Percentiles rank a stretch among this genome's conserved stretches.
phyloP scores from a whole-genome alignment of 129 eudicot genomes.

The Flaveria linearis region DNA sequence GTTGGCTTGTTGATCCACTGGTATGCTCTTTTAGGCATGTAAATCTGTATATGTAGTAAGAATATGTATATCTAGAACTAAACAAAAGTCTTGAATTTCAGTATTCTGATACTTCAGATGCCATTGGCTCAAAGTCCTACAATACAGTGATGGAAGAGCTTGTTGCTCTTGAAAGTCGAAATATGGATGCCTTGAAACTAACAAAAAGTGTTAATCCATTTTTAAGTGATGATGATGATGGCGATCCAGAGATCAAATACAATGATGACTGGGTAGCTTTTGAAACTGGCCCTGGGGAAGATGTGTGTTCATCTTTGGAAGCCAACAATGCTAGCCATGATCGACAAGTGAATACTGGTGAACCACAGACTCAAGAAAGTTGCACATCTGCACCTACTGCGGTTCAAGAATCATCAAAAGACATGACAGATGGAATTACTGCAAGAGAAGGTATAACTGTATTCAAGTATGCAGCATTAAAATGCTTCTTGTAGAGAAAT shows the following conservation, averaged over 20 bases:
- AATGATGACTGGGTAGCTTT: constrained; percentile 37
- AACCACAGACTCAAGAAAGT: constrained; percentile 16
- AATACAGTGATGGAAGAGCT: constrained; percentile 82
- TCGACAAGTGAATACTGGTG: constrained; percentile 27
- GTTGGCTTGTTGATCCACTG: constrained; percentile 96
- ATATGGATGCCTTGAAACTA: constrained; percentile 48
- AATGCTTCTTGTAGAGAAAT: constrained; percentile 16
- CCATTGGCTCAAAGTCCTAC: constrained; percentile 82
- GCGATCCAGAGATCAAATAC: constrained; percentile 17
- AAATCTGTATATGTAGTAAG: constrained; percentile 19
- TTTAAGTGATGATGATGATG: constrained; percentile 34
- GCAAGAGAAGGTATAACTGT: constrained; percentile 50
- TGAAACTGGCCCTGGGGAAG: constrained; percentile 23
- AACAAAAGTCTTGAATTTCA: constrained; percentile 30
- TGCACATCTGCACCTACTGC: constrained; percentile 20
- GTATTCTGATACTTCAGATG: constrained; percentile 68
- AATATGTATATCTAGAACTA: constrained; percentile 5
- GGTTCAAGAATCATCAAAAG: constrained; percentile 41
- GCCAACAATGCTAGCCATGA: constrained; percentile 23
- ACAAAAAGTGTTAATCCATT: constrained; percentile 40
- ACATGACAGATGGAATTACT: constrained; percentile 38
- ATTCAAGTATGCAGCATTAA: constrained; percentile 3
- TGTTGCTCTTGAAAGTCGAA: constrained; percentile 60
- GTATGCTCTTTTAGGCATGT: constrained; percentile 39
- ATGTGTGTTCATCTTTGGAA: background rate